Evolutionary conservation across 148 eudicot species (phyloP).

Genomic region (Nyssa sinensis): DNA sequence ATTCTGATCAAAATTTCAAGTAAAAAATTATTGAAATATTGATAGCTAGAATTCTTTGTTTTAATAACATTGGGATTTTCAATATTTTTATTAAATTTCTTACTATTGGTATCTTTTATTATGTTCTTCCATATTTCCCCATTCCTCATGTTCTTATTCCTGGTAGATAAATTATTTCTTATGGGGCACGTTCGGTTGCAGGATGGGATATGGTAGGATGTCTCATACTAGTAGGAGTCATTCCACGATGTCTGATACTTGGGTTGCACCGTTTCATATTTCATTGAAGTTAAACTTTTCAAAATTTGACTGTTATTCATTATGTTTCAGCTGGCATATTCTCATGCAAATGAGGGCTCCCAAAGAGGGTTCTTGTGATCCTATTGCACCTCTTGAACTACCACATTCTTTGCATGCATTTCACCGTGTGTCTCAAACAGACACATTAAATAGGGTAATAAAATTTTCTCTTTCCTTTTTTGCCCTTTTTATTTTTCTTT

Average conservation of each 20-base stretch:
- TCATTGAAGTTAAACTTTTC: neutral
- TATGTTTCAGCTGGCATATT: slow-evolving; percentile 41
- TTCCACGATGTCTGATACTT: no score
- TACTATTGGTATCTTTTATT: neutral
- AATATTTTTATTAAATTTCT: neutral
- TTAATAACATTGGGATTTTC: neutral
- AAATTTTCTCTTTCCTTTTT: neutral
- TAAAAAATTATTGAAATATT: no score
- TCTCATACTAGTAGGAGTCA: no score
- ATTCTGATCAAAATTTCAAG: no score
- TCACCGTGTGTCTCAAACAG: slow-evolving; percentile 29
- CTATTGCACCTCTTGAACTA: slow-evolving; percentile 36
- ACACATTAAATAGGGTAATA: slow-evolving; percentile 24
- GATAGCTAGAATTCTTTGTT: no score
- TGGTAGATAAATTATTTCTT: neutral
- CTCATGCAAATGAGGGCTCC: slow-evolving; percentile 42
- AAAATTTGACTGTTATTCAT: neutral
- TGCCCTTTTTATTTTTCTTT: neutral
- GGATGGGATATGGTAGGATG: no score
- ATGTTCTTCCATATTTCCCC: neutral
- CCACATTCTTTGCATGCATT: slow-evolving; percentile 46
- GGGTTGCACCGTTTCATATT: no score
- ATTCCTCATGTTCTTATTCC: neutral
- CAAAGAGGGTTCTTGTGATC: slow-evolving; percentile 32
- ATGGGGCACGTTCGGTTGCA: no score